phyloP scores from a whole-genome alignment of 257 asterid species.

The Scutellaria barbata region DNA sequence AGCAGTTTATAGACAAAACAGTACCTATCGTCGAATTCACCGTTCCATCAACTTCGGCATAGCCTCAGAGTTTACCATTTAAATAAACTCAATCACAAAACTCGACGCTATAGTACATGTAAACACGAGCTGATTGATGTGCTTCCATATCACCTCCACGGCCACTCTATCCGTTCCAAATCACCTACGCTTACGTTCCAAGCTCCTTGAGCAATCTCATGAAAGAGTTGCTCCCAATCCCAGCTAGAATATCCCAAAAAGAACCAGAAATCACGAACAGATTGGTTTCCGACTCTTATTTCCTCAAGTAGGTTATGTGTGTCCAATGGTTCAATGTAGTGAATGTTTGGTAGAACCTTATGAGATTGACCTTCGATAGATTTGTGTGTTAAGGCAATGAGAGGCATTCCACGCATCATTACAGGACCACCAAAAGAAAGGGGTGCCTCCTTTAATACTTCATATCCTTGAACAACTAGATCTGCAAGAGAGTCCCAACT shows the following conservation, averaged over 20 bases:
- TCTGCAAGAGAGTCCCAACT: slow-evolving; percentile 76
- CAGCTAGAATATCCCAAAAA: slow-evolving; percentile 79
- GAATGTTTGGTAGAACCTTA: slow-evolving; percentile 59
- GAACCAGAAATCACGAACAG: slow-evolving; percentile 73
- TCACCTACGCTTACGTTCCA: slow-evolving; percentile 65
- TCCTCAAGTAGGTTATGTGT: slow-evolving; percentile 55
- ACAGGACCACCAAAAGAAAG: slow-evolving; percentile 89
- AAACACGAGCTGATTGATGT: too few species aligned
- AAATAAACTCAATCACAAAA: not conserved
- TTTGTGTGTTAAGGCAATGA: slow-evolving; percentile 62
- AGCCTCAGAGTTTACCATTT: not conserved
- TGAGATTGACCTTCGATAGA: slow-evolving; percentile 38
- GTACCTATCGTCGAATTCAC: not conserved
- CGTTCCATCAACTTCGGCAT: too few species aligned
- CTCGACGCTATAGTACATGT: not conserved
- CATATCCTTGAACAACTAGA: slow-evolving; percentile 54
- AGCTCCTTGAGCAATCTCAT: slow-evolving; percentile 88
- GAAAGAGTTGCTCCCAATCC: slow-evolving; percentile 82
- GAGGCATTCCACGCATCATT: slow-evolving; percentile 76
- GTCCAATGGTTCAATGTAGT: slow-evolving; percentile 63
- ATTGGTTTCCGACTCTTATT: slow-evolving; percentile 59
- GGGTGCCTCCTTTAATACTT: slow-evolving; percentile 65
- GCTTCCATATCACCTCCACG: not conserved
- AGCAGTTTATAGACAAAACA: slow-evolving; percentile 5
- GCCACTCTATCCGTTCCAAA: slow-evolving; percentile 61